Base-by-base conservation (phyloP, 306 rosid species). In the Sophora flavescens region DNA sequence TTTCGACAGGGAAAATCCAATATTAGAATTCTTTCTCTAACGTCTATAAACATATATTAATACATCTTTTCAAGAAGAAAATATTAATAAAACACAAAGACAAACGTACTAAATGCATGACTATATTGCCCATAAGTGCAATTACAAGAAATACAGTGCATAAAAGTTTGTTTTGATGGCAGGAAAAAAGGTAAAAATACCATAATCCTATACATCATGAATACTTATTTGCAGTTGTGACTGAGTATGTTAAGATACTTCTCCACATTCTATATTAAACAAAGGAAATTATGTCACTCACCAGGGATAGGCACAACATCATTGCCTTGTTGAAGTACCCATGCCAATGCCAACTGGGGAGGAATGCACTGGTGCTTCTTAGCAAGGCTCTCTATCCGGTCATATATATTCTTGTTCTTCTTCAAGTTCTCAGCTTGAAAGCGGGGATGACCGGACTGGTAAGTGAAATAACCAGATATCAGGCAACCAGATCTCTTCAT, bases 291-390 rank as follows among this genome's bases (percentile, higher is more conserved):
- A 17, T 35, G 38, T 14, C 33, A 51, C 63, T 35, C 8, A 62
- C 79, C 79, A 67, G 81, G 81, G 45, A 77, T 77, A 26, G 75
- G 81, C 48, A 15, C 75, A 44, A 84, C 85, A 63, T 84, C 89
- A 41, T 84, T 80, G 47, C 89, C 96, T 83, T 79, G 84, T 7
- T 78, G 81, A 26, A 90, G 84, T 64, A 88, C 72, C 92, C 92
- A 86, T 39, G 90, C 85, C 30, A 87, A 65, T 35, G 92, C 83
- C 38, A 87, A 84, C 65, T 88, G 92, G 48, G 86, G 73, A 65
- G 92, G 66, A 58, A 77, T 44, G 81, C 86, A 86, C 16, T 67
- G 77, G 71, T 86, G 83, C 77, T 62, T 90, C 61, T 54, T 38
- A 7, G 84, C 77, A 41, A 90, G 82, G 51, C 28, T 70, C 80